phyloP scores from a whole-genome alignment of 2,329 filamentous ascomycete genomes.

The Aspergillus neoniger region DNA sequence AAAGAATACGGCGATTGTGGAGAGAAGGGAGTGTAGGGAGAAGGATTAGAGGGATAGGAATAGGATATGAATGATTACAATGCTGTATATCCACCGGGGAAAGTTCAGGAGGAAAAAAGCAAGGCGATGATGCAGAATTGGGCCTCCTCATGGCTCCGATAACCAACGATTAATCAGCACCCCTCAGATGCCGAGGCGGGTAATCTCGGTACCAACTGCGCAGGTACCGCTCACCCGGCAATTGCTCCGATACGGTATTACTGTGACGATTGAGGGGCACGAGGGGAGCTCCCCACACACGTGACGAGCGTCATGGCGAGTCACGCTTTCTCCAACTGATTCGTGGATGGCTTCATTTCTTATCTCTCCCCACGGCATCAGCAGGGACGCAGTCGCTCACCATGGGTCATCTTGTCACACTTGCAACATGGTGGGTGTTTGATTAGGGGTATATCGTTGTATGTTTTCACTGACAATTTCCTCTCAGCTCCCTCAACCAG shows the following conservation, averaged over 20 bases:
- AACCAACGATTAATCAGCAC: constrained; percentile 18
- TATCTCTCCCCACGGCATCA: not conserved
- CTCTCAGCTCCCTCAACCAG: constrained; percentile 44
- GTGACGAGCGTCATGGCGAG: constrained; percentile 25
- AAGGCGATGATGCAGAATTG: not conserved
- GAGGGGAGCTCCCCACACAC: constrained; percentile 29
- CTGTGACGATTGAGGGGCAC: constrained; percentile 21
- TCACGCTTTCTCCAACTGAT: constrained; percentile 18
- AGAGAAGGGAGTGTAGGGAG: not conserved
- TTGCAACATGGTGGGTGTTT: constrained; percentile 47
- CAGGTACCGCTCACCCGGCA: not conserved
- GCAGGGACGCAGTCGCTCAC: constrained; percentile 10
- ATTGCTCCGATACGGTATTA: not conserved
- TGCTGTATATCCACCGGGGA: not conserved
- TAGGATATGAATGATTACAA: not conserved
- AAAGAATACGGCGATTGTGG: not conserved
- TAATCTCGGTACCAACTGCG: constrained; percentile 6
- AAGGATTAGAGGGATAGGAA: not conserved
- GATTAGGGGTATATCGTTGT: not conserved
- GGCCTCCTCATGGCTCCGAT: constrained; percentile 11
- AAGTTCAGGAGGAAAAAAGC: not conserved
- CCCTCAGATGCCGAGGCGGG: constrained; percentile 7
- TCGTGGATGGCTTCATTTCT: too few relatives aligned
- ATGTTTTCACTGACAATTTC: constrained; percentile 14
- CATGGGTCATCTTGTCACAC: constrained; percentile 45